phyloP scores from a whole-genome alignment of 805 yeast species.

The Helenozyma rhizophorensis region DNA sequence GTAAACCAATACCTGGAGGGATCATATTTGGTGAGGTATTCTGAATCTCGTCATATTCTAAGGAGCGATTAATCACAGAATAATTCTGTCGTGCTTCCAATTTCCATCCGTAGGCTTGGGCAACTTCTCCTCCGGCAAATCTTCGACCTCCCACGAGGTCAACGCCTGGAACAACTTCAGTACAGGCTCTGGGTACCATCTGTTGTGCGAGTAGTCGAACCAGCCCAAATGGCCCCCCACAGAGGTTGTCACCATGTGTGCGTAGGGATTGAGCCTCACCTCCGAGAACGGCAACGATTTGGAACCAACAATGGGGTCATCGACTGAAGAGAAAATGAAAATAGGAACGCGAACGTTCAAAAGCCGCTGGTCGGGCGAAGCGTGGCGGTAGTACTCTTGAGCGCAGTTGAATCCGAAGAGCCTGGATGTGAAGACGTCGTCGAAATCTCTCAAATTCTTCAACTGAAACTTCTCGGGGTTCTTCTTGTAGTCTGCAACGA shows the following conservation, averaged over 20 bases:
- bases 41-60: not conserved
- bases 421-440: constrained; percentile 55
- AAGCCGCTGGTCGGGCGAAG: constrained; percentile 56
- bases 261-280: constrained; percentile 51
- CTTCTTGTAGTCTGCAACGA: constrained; percentile 22
- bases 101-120: constrained; percentile 26
- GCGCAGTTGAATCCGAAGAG: constrained; percentile 61
- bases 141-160: constrained; percentile 22
- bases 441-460: constrained; percentile 51
- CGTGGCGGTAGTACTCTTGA: constrained; percentile 59
- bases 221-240: constrained; percentile 71
- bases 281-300: constrained; percentile 50
- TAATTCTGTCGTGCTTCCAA: constrained; percentile 34
- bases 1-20: too few relatives aligned
- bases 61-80: constrained; percentile 2
- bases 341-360: constrained; percentile 57
- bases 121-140: constrained; percentile 11
- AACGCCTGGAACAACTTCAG: constrained; percentile 31
- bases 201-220: constrained; percentile 27
- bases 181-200: constrained; percentile 40
- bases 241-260: constrained; percentile 53
- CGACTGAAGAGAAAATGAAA: constrained; percentile 54
- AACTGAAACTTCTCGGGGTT: constrained; percentile 29
- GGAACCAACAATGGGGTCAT: constrained; percentile 63
- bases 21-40: not conserved